Percentiles rank a stretch among this genome's conserved stretches.
phyloP scores from a whole-genome alignment of 1,284 basidiomycete species.

The Trichosporon faecale region DNA sequence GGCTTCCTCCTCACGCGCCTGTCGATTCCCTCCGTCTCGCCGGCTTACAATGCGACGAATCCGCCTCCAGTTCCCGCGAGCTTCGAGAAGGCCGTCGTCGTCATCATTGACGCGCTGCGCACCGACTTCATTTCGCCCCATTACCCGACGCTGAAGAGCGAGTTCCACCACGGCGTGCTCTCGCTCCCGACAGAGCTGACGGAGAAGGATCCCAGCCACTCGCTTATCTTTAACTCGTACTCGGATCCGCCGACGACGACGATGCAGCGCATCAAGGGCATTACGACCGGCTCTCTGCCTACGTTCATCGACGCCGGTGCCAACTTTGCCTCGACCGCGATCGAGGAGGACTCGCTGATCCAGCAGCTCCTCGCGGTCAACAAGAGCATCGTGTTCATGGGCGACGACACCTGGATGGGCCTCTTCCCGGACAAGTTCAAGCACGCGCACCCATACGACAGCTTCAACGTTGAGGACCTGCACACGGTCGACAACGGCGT shows the following conservation, averaged over 20 bases:
- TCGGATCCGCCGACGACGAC: conserved; percentile 95
- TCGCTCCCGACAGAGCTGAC: conserved; percentile 73
- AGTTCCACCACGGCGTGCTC: conserved; percentile 77
- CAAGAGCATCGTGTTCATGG: conserved; percentile 67
- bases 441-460: conserved; percentile 81
- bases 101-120: conserved; percentile 89
- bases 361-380: conserved; percentile 55
- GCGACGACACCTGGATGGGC: conserved; percentile 93
- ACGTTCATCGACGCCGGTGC: conserved; percentile 92
- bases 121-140: conserved; percentile 88
- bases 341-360: conserved; percentile 81
- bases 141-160: conserved; percentile 59
- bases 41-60: conserved; percentile 52
- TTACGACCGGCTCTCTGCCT: conserved; percentile 92
- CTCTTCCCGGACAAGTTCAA: conserved; percentile 78
- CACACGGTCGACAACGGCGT: conserved; percentile 94
- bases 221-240: conserved; percentile 82
- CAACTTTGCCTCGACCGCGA: conserved; percentile 82
- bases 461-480: conserved; percentile 97
- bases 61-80: conserved; percentile 58
- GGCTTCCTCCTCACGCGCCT: conserved; percentile 84
- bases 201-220: conserved; percentile 61
- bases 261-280: conserved; percentile 88
- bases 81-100: conserved; percentile 73
- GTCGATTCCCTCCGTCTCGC: conserved; percentile 62